Conservation (phyloP, 1,284 basidiomycete species). For the Prillingera fragicola region DNA sequence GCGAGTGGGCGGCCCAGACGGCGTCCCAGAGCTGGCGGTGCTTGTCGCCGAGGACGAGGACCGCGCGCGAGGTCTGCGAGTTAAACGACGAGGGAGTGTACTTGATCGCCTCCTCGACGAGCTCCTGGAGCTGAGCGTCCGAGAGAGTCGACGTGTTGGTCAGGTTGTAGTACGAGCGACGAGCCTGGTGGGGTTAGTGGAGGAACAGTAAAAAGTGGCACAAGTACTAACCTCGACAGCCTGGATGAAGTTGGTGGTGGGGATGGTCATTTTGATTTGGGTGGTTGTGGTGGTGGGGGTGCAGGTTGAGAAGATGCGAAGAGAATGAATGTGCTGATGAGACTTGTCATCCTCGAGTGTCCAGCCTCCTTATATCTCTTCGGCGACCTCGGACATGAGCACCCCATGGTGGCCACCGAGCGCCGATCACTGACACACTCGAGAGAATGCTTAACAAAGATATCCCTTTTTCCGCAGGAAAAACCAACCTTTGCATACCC, state of each 20-base stretch:
- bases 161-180: constrained; percentile 50
- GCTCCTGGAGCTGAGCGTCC: constrained; percentile 42
- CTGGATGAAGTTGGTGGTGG: constrained; percentile 29
- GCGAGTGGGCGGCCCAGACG: constrained; percentile 25
- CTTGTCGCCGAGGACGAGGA: constrained; percentile 49
- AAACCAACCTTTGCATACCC: too few species aligned
- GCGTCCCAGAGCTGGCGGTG: constrained; percentile 50
- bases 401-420: background rate
- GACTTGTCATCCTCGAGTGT: too few species aligned
- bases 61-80: constrained; percentile 49
- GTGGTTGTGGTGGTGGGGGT: background rate
- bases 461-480: background rate
- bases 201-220: background rate
- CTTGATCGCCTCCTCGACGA: constrained; percentile 49
- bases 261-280: constrained; percentile 5
- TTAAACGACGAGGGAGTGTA: constrained; percentile 50
- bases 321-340: background rate
- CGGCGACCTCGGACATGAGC: too few species aligned
- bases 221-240: constrained; percentile 36
- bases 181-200: constrained; percentile 22
- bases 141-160: constrained; percentile 44
- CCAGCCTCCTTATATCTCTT: too few species aligned
- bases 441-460: too few species aligned
- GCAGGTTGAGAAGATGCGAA: background rate
- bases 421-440: background rate